Evolutionary conservation across 192 early-diverging fungal genomes (phyloP), one percentile per base, ranked within the genome.

Genomic region (Globomyces pollinis-pini): DNA sequence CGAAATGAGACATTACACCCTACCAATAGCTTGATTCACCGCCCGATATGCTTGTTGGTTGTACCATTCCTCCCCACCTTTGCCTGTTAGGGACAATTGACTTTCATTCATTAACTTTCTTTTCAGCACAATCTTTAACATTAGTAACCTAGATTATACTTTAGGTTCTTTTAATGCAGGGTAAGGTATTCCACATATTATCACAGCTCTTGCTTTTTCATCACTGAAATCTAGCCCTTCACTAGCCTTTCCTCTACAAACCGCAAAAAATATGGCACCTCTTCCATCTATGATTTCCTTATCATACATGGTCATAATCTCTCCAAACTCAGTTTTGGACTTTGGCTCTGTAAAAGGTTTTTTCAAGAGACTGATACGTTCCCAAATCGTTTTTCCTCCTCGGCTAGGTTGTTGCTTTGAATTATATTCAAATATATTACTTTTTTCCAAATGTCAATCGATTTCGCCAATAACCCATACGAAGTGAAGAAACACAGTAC

Each of bases 141-240:
- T n/a, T n/a, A n/a, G n/a, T n/a, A n/a, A n/a, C n/a, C n/a, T n/a
- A n/a, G n/a, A n/a, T n/a, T 50, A 38, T 18, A 87, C 68, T 52
- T 82, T 77, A 5, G 75, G 65, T 49, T 87, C 85, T n/a, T 70
- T 68, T 0, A 69, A 31, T 1, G 56, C 49, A 1, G 81, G 71
- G 59, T 47, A 88, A 3, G 86, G 86, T 16, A 88, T 77, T 6
- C 86, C 82, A 30, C 79, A 69, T 0, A 84, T 65, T 15, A 86
- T 35, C 1, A 88, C 87, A 7, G 79, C 83, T n/a, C 87, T 69
- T 26, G 78, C 80, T 36, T 80, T 70, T 36, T 70, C 58, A 62
- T 88, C 83, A 13, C 72, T 79, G 63, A 88, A 88, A 57, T 88
- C 87, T 47, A 88, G 77, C 2, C 87, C 86, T 66, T 88, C 87